Conservation (phyloP, 768 basidiomycete genomes). For the Pholiota molesta region DNA sequence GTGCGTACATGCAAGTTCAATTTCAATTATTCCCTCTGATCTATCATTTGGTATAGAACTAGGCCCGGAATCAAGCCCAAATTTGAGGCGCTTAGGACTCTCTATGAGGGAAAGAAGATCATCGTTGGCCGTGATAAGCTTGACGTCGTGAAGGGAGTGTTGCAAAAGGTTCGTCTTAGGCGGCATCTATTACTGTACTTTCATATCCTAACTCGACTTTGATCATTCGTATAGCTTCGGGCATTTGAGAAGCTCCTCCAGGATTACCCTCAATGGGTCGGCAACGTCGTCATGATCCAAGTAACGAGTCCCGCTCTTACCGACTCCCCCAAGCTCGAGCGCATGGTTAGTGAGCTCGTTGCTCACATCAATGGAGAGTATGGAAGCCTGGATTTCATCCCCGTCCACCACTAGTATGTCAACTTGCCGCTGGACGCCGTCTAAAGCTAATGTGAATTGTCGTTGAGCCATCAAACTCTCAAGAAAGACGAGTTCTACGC, state of each 20-base stretch:
- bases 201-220: neutral
- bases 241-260: slow-evolving; percentile 94
- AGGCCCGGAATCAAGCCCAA: slow-evolving; percentile 89
- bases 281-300: slow-evolving; percentile 86
- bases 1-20: slow-evolving; percentile 36
- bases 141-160: slow-evolving; percentile 96
- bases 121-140: slow-evolving; percentile 97
- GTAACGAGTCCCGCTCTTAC: slow-evolving; percentile 93
- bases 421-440: neutral
- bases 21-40: neutral
- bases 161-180: slow-evolving; percentile 74
- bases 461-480: slow-evolving; percentile 88
- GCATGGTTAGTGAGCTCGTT: slow-evolving; percentile 91
- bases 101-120: slow-evolving; percentile 98
- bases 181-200: neutral
- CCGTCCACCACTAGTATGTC: slow-evolving; percentile 96
- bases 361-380: slow-evolving; percentile 96
- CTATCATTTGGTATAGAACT: slow-evolving; percentile 38
- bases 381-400: slow-evolving; percentile 92
- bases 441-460: slow-evolving; percentile 2
- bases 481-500: slow-evolving; percentile 99
- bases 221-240: slow-evolving; percentile 58
- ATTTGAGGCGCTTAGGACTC: slow-evolving; percentile 74
- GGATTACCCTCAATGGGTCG: slow-evolving; percentile 95
- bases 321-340: slow-evolving; percentile 92